Percentiles rank a stretch among this genome's conserved stretches.
Conservation (phyloP, 1,284 basidiomycete genomes). For the Fomitopsis palustris region DNA sequence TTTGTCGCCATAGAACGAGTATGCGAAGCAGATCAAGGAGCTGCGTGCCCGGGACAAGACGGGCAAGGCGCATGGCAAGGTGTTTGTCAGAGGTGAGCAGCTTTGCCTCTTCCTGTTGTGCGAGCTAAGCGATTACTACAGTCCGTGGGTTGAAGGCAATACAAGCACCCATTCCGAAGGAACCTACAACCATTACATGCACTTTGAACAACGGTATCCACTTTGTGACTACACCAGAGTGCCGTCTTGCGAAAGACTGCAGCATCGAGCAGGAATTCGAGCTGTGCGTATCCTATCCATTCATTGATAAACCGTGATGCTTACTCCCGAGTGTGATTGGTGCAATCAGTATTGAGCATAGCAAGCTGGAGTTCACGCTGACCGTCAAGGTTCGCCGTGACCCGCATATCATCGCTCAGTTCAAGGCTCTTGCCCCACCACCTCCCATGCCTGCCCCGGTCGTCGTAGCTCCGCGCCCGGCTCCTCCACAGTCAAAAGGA, state of each 20-base stretch:
- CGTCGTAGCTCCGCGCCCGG: constrained; percentile 28
- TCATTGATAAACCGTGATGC: not conserved
- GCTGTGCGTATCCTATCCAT: constrained; percentile 51
- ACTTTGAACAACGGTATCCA: constrained; percentile 97
- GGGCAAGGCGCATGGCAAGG: constrained; percentile 84
- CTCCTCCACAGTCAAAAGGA: constrained; percentile 46
- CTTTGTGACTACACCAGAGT: constrained; percentile 90
- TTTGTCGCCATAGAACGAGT: constrained; percentile 69
- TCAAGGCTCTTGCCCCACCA: constrained; percentile 56
- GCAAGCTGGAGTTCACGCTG: constrained; percentile 88
- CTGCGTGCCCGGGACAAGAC: constrained; percentile 73
- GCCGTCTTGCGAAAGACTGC: constrained; percentile 56
- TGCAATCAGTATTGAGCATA: constrained; percentile 69
- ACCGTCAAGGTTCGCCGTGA: constrained; percentile 82
- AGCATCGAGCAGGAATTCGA: constrained; percentile 93
- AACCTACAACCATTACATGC: constrained; percentile 78
- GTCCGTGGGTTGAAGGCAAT: constrained; percentile 79
- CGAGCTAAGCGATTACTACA: constrained; percentile 25
- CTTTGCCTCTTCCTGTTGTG: not conserved
- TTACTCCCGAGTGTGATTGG: not conserved
- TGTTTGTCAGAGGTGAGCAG: constrained; percentile 83
- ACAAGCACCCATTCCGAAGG: constrained; percentile 69
- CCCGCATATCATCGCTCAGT: constrained; percentile 73
- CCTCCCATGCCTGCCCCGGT: constrained; percentile 38
- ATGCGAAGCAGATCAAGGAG: constrained; percentile 83